Percentiles rank a stretch among this genome's conserved stretches.
Conservation (phyloP, 495 filamentous ascomycete genomes). For the Xylaria grammica region DNA sequence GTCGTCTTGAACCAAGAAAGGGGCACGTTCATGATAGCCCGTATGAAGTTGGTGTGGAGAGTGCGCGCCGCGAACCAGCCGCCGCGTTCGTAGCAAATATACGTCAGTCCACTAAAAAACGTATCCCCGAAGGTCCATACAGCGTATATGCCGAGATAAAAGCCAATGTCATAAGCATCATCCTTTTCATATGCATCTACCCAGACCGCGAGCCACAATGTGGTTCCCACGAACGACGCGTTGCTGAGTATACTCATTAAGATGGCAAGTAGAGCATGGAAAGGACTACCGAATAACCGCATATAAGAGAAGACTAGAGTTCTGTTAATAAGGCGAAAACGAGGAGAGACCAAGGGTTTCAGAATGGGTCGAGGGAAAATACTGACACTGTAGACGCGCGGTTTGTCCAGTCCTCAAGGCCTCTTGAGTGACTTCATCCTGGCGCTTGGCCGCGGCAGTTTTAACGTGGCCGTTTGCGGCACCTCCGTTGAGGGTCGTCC, state of each 20-base stretch:
- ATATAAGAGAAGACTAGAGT: conserved; percentile 44
- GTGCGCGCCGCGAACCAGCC: conserved; percentile 52
- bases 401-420: conserved; percentile 40
- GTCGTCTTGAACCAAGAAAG: conserved; percentile 61
- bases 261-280: conserved; percentile 39
- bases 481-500: conserved; percentile 1
- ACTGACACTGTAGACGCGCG: conserved; percentile 42
- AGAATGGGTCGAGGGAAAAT: background rate
- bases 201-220: conserved; percentile 56
- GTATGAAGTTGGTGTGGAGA: conserved; percentile 52
- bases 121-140: conserved; percentile 40
- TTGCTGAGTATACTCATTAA: conserved; percentile 36
- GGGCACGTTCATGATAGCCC: conserved; percentile 54
- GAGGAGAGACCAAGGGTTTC: background rate
- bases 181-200: conserved; percentile 53
- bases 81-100: conserved; percentile 43
- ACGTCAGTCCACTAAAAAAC: conserved; percentile 37
- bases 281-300: conserved; percentile 40
- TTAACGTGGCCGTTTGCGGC: conserved; percentile 26
- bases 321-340: background rate
- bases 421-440: conserved; percentile 38
- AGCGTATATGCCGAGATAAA: conserved; percentile 46
- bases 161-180: conserved; percentile 38
- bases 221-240: conserved; percentile 35
- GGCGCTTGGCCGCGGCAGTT: conserved; percentile 32